Evolutionary conservation across 192 early-diverging fungal genomes (phyloP).

Genomic region (Martensiomyces pterosporus): DNA sequence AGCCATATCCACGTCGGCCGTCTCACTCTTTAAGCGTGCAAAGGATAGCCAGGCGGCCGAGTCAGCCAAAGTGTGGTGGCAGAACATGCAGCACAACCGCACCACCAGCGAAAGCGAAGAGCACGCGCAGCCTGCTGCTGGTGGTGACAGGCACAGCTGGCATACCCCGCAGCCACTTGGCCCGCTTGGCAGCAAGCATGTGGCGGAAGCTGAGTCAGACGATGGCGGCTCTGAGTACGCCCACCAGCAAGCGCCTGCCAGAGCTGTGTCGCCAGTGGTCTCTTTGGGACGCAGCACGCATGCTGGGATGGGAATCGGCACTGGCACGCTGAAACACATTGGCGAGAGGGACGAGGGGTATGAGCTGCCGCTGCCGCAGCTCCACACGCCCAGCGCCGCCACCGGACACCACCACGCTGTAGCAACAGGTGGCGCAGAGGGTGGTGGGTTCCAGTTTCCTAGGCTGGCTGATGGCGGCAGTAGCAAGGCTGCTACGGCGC

Average conservation of each 20-base stretch:
- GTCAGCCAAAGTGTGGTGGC: conserved; percentile 49
- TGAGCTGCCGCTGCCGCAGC: background rate
- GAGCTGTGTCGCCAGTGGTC: too few species aligned
- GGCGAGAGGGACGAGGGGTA: background rate
- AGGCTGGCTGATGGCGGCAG: conserved; percentile 7
- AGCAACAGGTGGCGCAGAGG: background rate
- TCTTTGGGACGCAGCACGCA: too few species aligned
- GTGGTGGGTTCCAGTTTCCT: conserved; percentile 19
- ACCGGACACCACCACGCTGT: background rate
- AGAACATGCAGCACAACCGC: conserved; percentile 26
- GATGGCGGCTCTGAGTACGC: too few species aligned
- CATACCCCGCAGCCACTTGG: too few species aligned
- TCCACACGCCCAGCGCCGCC: background rate
- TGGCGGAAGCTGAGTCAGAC: too few species aligned
- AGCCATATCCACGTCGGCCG: conserved; percentile 26
- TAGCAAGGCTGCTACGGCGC: conserved; percentile 3
- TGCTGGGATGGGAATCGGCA: background rate
- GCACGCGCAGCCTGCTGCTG: background rate
- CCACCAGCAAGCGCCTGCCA: too few species aligned
- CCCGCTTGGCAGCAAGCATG: too few species aligned
- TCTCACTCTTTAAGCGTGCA: conserved; percentile 34
- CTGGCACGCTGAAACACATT: background rate
- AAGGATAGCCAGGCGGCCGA: conserved; percentile 46
- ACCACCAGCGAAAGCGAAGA: background rate
- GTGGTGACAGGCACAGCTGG: too few species aligned